Percentiles rank a stretch among this genome's conserved stretches.
These are phyloP conservation scores for Apiotrichum sp. DNA, from an alignment of 1,284 basidiomycete genomes.

Conservation along the genomic window DNA sequence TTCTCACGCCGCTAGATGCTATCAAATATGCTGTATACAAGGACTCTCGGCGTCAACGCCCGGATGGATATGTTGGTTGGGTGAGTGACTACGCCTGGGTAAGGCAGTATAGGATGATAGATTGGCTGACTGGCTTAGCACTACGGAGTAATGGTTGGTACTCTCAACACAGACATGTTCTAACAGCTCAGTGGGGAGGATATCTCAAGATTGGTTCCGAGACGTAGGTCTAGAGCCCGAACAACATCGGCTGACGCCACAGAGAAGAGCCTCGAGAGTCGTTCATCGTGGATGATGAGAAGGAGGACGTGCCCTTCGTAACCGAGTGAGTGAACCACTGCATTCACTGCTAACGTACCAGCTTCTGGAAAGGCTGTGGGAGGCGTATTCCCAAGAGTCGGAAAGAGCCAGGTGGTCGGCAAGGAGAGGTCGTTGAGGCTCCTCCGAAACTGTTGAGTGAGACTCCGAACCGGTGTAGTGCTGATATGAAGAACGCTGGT, in stretches of 20 bases:
- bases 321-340: slow-evolving; percentile 8
- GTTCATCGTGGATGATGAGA: slow-evolving; percentile 6
- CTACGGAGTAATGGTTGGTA: slow-evolving; percentile 21
- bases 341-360: too few relatives aligned
- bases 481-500: slow-evolving; percentile 17
- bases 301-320: slow-evolving; percentile 10
- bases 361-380: slow-evolving; percentile 22
- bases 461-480: not conserved
- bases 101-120: not conserved
- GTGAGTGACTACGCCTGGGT: slow-evolving; percentile 9
- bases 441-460: slow-evolving; percentile 22
- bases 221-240: slow-evolving; percentile 12
- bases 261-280: slow-evolving; percentile 14
- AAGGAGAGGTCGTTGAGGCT: slow-evolving; percentile 17
- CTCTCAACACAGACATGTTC: not conserved
- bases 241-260: not conserved
- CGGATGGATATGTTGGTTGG: slow-evolving; percentile 21
- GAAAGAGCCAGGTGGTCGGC: slow-evolving; percentile 15
- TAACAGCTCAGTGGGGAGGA: slow-evolving; percentile 18
- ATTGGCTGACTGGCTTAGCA: slow-evolving; percentile 11
- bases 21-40: slow-evolving; percentile 27
- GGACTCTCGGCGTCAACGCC: slow-evolving; percentile 10
- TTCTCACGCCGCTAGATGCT: slow-evolving; percentile 16
- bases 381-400: not conserved
- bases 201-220: slow-evolving; percentile 27